Conservation (phyloP, 2,329 filamentous ascomycete genomes). For the Escovopsis weberi region DNA sequence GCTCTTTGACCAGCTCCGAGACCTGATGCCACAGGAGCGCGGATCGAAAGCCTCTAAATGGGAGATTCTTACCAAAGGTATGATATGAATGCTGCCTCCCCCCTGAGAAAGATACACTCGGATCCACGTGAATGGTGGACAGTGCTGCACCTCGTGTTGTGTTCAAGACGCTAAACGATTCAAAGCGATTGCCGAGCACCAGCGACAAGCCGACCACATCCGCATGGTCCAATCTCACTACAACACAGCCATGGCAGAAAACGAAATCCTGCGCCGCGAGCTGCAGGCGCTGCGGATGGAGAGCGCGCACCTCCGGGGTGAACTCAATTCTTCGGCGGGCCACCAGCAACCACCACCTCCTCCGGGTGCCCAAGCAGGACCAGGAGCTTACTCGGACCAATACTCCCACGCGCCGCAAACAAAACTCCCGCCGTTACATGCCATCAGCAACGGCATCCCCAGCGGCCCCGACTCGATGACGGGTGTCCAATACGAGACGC, state of each 20-base stretch:
- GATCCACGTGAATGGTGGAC: too few species aligned
- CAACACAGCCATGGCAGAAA: slow-evolving; percentile 26
- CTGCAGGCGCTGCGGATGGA: slow-evolving; percentile 33
- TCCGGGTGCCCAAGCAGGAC: slow-evolving; percentile 5
- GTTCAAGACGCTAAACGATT: too few species aligned
- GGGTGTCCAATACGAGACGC: slow-evolving; percentile 46
- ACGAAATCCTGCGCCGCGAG: slow-evolving; percentile 35
- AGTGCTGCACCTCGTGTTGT: too few species aligned
- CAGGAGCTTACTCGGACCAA: slow-evolving; percentile 16
- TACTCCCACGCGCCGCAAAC: slow-evolving; percentile 24
- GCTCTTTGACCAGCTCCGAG: slow-evolving; percentile 66
- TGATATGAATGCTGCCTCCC: too few species aligned
- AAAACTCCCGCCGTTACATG: slow-evolving; percentile 43
- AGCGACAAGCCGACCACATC: slow-evolving; percentile 36
- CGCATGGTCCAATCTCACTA: slow-evolving; percentile 32
- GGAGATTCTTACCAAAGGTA: slow-evolving; percentile 73
- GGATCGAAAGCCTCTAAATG: slow-evolving; percentile 80
- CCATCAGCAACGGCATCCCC: slow-evolving; percentile 29
- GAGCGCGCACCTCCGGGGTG: slow-evolving; percentile 30
- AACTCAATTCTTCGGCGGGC: slow-evolving; percentile 15
- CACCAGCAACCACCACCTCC: slow-evolving; percentile 12
- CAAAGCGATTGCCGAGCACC: slow-evolving; percentile 46
- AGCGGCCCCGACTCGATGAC: slow-evolving; percentile 46
- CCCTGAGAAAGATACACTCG: slow-evolving; percentile 2
- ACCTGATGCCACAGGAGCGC: slow-evolving; percentile 64